Conservation (phyloP, 2,329 filamentous ascomycete species). For the Arthrobotrys megalospora region DNA sequence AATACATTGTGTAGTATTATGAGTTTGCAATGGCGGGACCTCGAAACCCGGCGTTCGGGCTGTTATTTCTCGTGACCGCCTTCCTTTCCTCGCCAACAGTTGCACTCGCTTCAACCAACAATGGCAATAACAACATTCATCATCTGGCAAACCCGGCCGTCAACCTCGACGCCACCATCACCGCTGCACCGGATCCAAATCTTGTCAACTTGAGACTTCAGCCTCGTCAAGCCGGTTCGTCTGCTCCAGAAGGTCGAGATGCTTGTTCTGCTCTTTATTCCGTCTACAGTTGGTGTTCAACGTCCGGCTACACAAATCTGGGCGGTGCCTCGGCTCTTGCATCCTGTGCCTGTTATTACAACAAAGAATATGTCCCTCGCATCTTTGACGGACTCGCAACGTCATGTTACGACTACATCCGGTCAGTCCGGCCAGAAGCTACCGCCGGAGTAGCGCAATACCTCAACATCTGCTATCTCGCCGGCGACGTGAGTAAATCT, state of each 20-base stretch:
- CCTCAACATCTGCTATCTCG: slow-evolving; percentile 56
- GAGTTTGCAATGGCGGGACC: slow-evolving; percentile 19
- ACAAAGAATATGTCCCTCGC: slow-evolving; percentile 40
- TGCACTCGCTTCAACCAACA: not conserved
- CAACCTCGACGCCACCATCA: slow-evolving; percentile 51
- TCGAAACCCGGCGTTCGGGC: slow-evolving; percentile 3
- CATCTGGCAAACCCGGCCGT: slow-evolving; percentile 14
- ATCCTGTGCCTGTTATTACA: slow-evolving; percentile 57
- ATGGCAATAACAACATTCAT: not conserved
- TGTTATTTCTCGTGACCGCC: slow-evolving; percentile 11
- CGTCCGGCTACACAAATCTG: slow-evolving; percentile 47
- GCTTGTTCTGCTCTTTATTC: slow-evolving; percentile 60
- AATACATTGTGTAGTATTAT: slow-evolving; percentile 14
- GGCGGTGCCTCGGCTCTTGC: slow-evolving; percentile 47
- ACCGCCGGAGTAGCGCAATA: slow-evolving; percentile 38
- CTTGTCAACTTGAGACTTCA: slow-evolving; percentile 49
- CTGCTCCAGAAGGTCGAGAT: slow-evolving; percentile 41
- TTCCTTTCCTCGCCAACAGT: slow-evolving; percentile 1
- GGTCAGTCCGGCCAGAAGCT: slow-evolving; percentile 35
- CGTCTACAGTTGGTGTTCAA: slow-evolving; percentile 57
- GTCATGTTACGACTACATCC: slow-evolving; percentile 56
- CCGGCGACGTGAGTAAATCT: slow-evolving; percentile 51
- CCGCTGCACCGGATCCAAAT: slow-evolving; percentile 40
- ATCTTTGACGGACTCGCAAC: slow-evolving; percentile 54
- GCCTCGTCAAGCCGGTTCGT: slow-evolving; percentile 37